These are phyloP conservation scores for Xylaria sp. DNA, from an alignment of 2,329 filamentous ascomycete species.

Conservation along the genomic window DNA sequence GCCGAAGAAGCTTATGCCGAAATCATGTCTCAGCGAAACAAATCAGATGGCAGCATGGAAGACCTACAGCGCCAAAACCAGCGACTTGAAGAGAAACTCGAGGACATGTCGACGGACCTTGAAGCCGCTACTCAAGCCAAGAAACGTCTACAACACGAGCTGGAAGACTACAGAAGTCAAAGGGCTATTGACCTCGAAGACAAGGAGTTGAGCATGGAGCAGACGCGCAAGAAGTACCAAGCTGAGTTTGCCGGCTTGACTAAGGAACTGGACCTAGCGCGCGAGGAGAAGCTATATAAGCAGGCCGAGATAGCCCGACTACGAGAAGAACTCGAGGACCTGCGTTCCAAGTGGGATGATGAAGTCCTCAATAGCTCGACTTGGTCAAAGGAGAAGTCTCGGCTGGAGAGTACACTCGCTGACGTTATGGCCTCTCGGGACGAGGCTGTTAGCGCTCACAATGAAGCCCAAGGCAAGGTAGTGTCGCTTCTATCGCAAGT, in stretches of 20 bases:
- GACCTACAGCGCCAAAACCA: slow-evolving; percentile 91
- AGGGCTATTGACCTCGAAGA: slow-evolving; percentile 96
- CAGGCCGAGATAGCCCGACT: slow-evolving; percentile 87
- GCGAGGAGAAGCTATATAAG: slow-evolving; percentile 86
- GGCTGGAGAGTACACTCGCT: slow-evolving; percentile 87
- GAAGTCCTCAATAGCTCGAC: slow-evolving; percentile 97
- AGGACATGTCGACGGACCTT: slow-evolving; percentile 90
- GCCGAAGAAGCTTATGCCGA: slow-evolving; percentile 90
- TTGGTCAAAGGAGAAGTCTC: slow-evolving; percentile 97
- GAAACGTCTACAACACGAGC: slow-evolving; percentile 93
- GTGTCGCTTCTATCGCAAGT: slow-evolving; percentile 92
- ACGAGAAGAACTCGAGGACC: slow-evolving; percentile 94
- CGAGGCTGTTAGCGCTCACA: slow-evolving; percentile 91
- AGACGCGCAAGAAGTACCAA: slow-evolving; percentile 97
- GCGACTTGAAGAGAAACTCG: slow-evolving; percentile 87
- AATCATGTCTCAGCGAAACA: slow-evolving; percentile 90
- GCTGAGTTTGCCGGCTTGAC: slow-evolving; percentile 88
- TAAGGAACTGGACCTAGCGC: slow-evolving; percentile 91
- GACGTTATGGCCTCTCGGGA: slow-evolving; percentile 92
- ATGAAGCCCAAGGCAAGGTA: slow-evolving; percentile 92
- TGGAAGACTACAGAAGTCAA: slow-evolving; percentile 96
- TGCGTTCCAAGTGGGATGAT: slow-evolving; percentile 97
- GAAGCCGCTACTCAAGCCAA: slow-evolving; percentile 87
- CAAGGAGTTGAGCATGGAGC: slow-evolving; percentile 94
- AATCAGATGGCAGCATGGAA: slow-evolving; percentile 87